phyloP scores from a whole-genome alignment of 23 red algal genomes.

The Gracilaria domingensis region DNA sequence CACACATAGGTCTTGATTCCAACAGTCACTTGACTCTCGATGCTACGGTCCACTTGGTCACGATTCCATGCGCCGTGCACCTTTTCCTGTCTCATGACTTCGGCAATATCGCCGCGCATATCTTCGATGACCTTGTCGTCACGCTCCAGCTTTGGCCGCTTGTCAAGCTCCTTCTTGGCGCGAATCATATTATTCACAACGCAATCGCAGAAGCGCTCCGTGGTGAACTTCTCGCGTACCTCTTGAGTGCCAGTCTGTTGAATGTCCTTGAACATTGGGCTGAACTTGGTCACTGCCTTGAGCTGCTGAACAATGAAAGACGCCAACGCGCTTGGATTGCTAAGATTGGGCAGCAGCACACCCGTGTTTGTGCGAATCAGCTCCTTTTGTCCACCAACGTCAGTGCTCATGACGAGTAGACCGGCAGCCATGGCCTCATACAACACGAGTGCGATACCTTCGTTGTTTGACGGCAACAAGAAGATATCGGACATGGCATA shows the following conservation, averaged over 20 bases:
- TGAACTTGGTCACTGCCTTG: slow-evolving; percentile 57
- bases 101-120: slow-evolving; percentile 34
- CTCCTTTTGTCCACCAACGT: slow-evolving; percentile 58
- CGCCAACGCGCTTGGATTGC: slow-evolving; percentile 20
- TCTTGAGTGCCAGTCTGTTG: slow-evolving; percentile 19
- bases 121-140: slow-evolving; percentile 48
- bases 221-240: slow-evolving; percentile 32
- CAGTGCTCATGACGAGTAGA: slow-evolving; percentile 54
- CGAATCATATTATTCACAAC: slow-evolving; percentile 67
- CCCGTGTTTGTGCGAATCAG: slow-evolving; percentile 39
- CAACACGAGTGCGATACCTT: slow-evolving; percentile 61
- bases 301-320: slow-evolving; percentile 61
- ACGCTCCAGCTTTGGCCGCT: background rate
- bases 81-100: slow-evolving; percentile 47
- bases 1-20: slow-evolving; percentile 67
- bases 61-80: slow-evolving; percentile 58
- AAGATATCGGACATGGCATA: slow-evolving; percentile 74
- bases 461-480: slow-evolving; percentile 52
- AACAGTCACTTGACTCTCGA: slow-evolving; percentile 60
- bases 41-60: slow-evolving; percentile 42
- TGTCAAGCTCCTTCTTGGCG: slow-evolving; percentile 37
- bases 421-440: slow-evolving; percentile 70
- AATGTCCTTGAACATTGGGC: slow-evolving; percentile 55
- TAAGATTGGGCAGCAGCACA: slow-evolving; percentile 36
- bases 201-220: slow-evolving; percentile 60